These are phyloP conservation scores for Lichtheimia hyalospora DNA, from an alignment of 371 early-diverging fungal species.

Conservation along the genomic window DNA sequence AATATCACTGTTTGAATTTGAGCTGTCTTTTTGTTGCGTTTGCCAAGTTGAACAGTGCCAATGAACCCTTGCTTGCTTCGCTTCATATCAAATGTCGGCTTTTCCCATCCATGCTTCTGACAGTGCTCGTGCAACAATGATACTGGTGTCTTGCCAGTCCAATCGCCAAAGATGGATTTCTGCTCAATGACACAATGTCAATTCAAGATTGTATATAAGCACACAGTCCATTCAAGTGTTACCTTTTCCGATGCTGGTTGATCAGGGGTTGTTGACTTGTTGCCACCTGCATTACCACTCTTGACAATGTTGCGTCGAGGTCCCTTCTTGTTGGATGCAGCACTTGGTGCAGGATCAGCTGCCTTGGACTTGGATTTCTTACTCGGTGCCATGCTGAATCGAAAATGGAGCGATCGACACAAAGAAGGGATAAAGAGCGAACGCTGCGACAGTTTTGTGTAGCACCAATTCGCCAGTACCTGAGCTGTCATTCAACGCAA, in stretches of 20 bases:
- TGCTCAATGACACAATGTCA: background rate
- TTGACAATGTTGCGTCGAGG: constrained; percentile 30
- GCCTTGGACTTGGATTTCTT: constrained; percentile 2
- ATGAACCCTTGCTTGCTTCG: constrained; percentile 46
- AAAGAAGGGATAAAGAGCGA: too few species aligned
- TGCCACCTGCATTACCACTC: constrained; percentile 37
- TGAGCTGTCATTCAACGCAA: too few species aligned
- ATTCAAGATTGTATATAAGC: background rate
- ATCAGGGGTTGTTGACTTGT: constrained; percentile 7
- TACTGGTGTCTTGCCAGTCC: constrained; percentile 88
- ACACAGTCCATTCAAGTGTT: background rate
- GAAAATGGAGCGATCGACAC: background rate
- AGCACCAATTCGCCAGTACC: too few species aligned
- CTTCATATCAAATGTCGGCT: constrained; percentile 63
- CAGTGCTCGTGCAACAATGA: constrained; percentile 78
- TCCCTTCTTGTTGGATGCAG: constrained; percentile 5
- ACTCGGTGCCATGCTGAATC: background rate
- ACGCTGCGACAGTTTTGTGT: too few species aligned
- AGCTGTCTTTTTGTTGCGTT: constrained; percentile 72
- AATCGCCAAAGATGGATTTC: constrained; percentile 64
- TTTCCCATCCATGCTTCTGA: constrained; percentile 77
- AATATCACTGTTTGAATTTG: constrained; percentile 55
- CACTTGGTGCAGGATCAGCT: constrained; percentile 4
- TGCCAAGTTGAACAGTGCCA: constrained; percentile 60
- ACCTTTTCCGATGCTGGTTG: constrained; percentile 21